phyloP scores from a whole-genome alignment of 495 filamentous ascomycete species.

The Neurospora discreta region DNA sequence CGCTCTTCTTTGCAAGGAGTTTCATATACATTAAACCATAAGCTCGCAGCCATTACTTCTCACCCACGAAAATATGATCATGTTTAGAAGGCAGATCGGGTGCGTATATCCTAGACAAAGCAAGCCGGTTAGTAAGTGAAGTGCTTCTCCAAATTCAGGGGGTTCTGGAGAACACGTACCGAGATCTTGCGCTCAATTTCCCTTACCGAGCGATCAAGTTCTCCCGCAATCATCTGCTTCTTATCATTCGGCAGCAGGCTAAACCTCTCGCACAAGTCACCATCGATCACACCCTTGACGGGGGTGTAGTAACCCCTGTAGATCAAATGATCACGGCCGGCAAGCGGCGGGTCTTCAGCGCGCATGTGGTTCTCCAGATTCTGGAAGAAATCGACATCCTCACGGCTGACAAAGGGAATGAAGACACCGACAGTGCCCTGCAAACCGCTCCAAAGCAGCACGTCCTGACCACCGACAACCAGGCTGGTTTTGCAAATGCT shows the following conservation, averaged over 20 bases:
- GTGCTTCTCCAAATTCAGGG: not conserved
- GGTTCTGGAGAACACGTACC: constrained; percentile 38
- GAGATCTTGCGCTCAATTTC: constrained; percentile 95
- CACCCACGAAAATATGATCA: not conserved
- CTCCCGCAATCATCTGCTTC: constrained; percentile 88
- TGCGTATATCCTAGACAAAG: constrained; percentile 63
- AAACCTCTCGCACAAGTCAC: constrained; percentile 94
- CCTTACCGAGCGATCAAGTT: constrained; percentile 78
- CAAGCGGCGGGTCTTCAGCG: constrained; percentile 71
- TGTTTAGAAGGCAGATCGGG: constrained; percentile 67
- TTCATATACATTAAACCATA: not conserved
- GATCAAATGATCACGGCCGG: constrained; percentile 87
- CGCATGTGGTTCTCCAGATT: constrained; percentile 79
- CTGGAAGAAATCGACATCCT: constrained; percentile 97
- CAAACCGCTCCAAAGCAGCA: constrained; percentile 86
- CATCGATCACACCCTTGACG: constrained; percentile 93
- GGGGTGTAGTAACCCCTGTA: constrained; percentile 96
- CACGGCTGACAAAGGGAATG: constrained; percentile 77
- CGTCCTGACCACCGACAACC: constrained; percentile 82
- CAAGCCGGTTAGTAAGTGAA: constrained; percentile 13
- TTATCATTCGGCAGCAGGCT: constrained; percentile 68
- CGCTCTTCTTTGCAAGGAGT: not conserved
- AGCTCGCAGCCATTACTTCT: not conserved
- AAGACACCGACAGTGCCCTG: constrained; percentile 89
- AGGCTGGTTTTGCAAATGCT: constrained; percentile 81